Base-by-base conservation (phyloP, 768 basidiomycete genomes). In the Daedaleopsis sinensis region DNA sequence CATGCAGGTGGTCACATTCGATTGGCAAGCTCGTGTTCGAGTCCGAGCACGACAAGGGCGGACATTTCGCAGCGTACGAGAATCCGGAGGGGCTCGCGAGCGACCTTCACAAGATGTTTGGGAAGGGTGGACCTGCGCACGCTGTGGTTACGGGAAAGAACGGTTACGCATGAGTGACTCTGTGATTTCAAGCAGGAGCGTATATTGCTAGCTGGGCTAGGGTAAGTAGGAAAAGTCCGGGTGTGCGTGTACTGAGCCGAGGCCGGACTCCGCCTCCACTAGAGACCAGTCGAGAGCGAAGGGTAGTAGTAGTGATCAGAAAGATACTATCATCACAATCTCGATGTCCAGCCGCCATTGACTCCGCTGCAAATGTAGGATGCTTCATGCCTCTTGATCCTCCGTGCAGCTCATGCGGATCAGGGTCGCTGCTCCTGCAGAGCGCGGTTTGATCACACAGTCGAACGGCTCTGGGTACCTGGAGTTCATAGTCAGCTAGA, bases 11-110 rank as follows among this genome's bases (percentile, higher is more conserved):
- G 83, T 24, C 74, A 62, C 65, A 73, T 32, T 63, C 70, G 55
- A 15, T 71, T 50, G 62, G 79, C 65, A 73, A 72, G 64, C 55
- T 82, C 19, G 81, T 86, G 5, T 85, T 82, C 55, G 77, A 82
- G 62, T 72, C 77, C 5, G 72, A 77, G 18, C 86, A 87, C 53
- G 72, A 74, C 1, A 68, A 68, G 7, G 86, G 86, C 6, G 86
- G 86, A 1, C 86, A 87, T 69, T 87, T 88, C 66, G 82, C 84
- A 12, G 79, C 85, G 0, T 68, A 79, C 61, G 86, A 87, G 63
- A 70, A 65, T 43, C 84, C 86, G 0, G 73, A 79, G 4, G 70
- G 70, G 3, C 73, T 88, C 15, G 85, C 75, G 0, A 74, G 65
- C 1, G 86, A 86, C 65, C 52, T 88, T 52, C 72, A 80, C 36